phyloP scores from a whole-genome alignment of 768 basidiomycete genomes.

The Phlegmacium glaucopus region DNA sequence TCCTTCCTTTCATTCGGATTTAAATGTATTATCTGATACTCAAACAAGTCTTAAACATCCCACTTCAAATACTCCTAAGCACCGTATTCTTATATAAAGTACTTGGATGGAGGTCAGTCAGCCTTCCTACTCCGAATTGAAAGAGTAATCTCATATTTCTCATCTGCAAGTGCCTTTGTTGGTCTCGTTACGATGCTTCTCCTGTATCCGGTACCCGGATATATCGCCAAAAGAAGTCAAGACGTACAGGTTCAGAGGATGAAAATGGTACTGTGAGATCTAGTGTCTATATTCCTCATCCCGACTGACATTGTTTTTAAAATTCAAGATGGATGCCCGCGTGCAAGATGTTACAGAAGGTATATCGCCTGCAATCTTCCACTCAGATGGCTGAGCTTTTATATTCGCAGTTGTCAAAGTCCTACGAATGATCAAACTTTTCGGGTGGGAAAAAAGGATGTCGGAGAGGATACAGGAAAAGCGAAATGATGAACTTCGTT shows the following conservation, averaged over 20 bases:
- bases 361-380: too few relatives aligned
- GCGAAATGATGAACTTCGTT: conserved; percentile 57
- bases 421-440: conserved; percentile 68
- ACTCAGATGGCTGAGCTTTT: too few relatives aligned
- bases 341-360: too few relatives aligned
- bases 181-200: conserved; percentile 50
- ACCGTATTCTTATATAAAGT: conserved; percentile 37
- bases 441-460: conserved; percentile 64
- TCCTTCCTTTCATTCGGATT: background rate
- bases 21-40: background rate
- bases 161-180: conserved; percentile 39
- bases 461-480: conserved; percentile 48
- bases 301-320: background rate
- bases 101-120: conserved; percentile 31
- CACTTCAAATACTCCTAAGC: conserved; percentile 26
- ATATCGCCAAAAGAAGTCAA: conserved; percentile 45
- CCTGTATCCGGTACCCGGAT: conserved; percentile 55
- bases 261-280: background rate
- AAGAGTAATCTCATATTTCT: too few relatives aligned
- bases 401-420: conserved; percentile 48
- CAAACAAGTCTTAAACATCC: background rate
- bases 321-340: conserved; percentile 43
- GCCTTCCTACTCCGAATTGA: background rate
- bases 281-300: too few relatives aligned
- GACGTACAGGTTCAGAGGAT: conserved; percentile 43